These are phyloP conservation scores for Phytophthora litchii DNA, from an alignment of 352 stramenopile genomes.

Conservation along the genomic window DNA sequence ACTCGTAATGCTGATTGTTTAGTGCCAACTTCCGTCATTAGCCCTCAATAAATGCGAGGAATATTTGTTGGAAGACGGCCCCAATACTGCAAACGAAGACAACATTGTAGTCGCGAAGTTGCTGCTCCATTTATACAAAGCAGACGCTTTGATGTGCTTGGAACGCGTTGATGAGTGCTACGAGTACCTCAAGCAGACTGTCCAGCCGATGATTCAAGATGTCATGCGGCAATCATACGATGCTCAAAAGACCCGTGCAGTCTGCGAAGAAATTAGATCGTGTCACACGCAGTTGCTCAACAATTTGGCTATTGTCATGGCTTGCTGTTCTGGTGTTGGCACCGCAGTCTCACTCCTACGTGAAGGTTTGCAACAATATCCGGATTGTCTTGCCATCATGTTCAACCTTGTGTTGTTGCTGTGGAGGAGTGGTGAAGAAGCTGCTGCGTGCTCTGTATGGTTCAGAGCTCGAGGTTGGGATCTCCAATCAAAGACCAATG, in stretches of 20 bases:
- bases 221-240: conserved; percentile 5
- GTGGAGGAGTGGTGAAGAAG: conserved; percentile 57
- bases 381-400: conserved; percentile 42
- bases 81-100: neutral
- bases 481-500: conserved; percentile 35
- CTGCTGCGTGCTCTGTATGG: conserved; percentile 67
- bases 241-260: neutral
- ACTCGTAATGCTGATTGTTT: neutral
- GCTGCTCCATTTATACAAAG: conserved; percentile 65
- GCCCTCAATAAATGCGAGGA: conserved; percentile 52
- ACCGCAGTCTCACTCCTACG: conserved; percentile 51
- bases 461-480: conserved; percentile 65
- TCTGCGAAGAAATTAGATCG: conserved; percentile 32
- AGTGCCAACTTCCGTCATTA: conserved; percentile 59
- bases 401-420: conserved; percentile 86
- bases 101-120: conserved; percentile 8
- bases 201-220: conserved; percentile 38
- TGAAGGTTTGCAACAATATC: conserved; percentile 49
- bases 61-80: conserved; percentile 23
- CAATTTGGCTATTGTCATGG: conserved; percentile 67
- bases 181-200: conserved; percentile 39
- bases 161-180: conserved; percentile 71
- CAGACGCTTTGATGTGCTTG: conserved; percentile 77
- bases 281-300: conserved; percentile 73
- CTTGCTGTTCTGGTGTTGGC: conserved; percentile 47